Conservation (phyloP, 106 monocot species). For the Xerophyta viscosa region DNA sequence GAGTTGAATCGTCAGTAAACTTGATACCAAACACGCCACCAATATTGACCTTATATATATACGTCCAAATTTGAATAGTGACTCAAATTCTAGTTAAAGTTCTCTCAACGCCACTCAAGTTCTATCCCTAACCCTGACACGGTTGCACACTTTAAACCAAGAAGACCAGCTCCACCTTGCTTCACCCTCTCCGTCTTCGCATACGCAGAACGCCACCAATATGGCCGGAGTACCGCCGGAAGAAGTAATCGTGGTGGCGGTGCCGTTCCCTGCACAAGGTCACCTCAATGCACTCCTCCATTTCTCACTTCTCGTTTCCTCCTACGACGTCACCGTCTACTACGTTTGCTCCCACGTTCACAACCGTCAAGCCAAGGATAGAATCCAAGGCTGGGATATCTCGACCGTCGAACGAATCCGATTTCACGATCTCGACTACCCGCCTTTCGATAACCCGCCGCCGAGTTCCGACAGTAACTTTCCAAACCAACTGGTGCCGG, state of each 20-base stretch:
- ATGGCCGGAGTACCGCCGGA: too few relatives aligned
- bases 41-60: too few relatives aligned
- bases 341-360: slow-evolving; percentile 40
- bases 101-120: too few relatives aligned
- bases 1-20: too few relatives aligned
- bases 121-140: too few relatives aligned
- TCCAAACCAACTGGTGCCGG: slow-evolving; percentile 39
- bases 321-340: slow-evolving; percentile 24
- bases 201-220: too few relatives aligned
- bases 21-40: too few relatives aligned
- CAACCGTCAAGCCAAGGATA: slow-evolving; percentile 39
- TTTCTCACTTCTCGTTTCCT: slow-evolving; percentile 21
- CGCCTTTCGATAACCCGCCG: slow-evolving; percentile 13
- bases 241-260: slow-evolving; percentile 25
- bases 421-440: slow-evolving; percentile 36
- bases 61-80: too few relatives aligned
- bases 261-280: slow-evolving; percentile 55
- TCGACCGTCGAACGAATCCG: slow-evolving; percentile 1
- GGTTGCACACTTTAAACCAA: too few relatives aligned
- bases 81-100: too few relatives aligned
- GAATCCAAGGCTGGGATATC: slow-evolving; percentile 22
- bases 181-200: too few relatives aligned
- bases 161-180: too few relatives aligned
- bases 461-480: slow-evolving; percentile 24
- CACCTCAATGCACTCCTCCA: slow-evolving; percentile 67